Conservation (phyloP, 192 early-diverging fungal species). For the Coemansia guatemalensis region DNA sequence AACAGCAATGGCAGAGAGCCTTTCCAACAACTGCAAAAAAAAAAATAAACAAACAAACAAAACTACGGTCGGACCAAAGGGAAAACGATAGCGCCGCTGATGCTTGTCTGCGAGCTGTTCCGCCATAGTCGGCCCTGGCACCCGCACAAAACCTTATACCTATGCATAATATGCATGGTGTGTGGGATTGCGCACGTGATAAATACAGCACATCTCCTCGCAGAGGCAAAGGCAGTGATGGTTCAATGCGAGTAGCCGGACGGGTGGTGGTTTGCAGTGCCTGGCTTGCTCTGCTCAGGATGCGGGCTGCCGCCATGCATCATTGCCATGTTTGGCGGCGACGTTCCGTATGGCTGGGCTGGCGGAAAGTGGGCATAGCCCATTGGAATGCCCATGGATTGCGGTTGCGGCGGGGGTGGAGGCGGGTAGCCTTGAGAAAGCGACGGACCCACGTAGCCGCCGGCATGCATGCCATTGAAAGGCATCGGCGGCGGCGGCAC, state of each 20-base stretch:
- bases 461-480: slow-evolving; percentile 40
- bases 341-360: slow-evolving; percentile 25
- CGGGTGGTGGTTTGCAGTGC: slow-evolving; percentile 18
- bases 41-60: slow-evolving; percentile 5
- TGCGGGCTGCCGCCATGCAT: slow-evolving; percentile 36
- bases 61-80: background rate
- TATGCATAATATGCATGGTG: background rate
- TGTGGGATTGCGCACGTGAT: background rate
- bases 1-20: background rate
- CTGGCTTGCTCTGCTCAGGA: slow-evolving; percentile 27
- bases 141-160: background rate
- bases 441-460: slow-evolving; percentile 40
- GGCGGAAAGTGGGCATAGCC: slow-evolving; percentile 48
- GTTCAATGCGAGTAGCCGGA: background rate
- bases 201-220: background rate
- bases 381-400: slow-evolving; percentile 45
- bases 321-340: slow-evolving; percentile 46
- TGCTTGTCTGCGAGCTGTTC: background rate
- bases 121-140: background rate
- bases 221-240: background rate
- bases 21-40: background rate
- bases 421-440: slow-evolving; percentile 44
- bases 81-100: background rate
- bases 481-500: slow-evolving; percentile 46
- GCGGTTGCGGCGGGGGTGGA: slow-evolving; percentile 1